These are phyloP conservation scores for Metarhizium sp. DNA, from an alignment of 2,329 filamentous ascomycete genomes.

Conservation along the genomic window DNA sequence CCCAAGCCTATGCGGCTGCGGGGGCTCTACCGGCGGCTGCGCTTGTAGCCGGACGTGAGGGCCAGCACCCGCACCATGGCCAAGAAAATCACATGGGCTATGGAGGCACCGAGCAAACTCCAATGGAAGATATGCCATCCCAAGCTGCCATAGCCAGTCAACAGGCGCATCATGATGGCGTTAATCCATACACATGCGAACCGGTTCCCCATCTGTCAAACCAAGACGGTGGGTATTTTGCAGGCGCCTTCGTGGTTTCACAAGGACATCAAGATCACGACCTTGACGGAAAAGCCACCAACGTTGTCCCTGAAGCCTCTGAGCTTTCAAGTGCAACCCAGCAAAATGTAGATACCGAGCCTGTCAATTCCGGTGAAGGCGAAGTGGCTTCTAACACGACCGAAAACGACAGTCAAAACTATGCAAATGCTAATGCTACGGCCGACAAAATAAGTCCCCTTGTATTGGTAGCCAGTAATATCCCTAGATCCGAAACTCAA, in stretches of 20 bases:
- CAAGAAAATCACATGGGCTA: conserved; percentile 26
- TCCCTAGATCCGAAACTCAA: conserved; percentile 14
- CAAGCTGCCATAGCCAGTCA: conserved; percentile 40
- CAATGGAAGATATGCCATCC: conserved; percentile 39
- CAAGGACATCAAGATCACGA: conserved; percentile 9
- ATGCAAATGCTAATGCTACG: conserved; percentile 6
- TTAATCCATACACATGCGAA: conserved; percentile 48
- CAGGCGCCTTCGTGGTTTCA: conserved; percentile 10
- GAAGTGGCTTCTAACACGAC: background rate
- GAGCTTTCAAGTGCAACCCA: background rate
- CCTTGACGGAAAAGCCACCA: background rate
- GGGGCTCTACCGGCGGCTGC: conserved; percentile 36
- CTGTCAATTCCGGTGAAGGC: background rate
- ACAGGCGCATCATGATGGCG: conserved; percentile 42
- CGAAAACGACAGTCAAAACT: conserved; percentile 7
- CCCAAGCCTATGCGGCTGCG: conserved; percentile 50
- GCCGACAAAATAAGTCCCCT: conserved; percentile 9
- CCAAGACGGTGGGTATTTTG: conserved; percentile 9
- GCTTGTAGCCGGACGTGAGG: conserved; percentile 20
- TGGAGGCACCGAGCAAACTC: conserved; percentile 34
- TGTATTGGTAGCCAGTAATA: conserved; percentile 7
- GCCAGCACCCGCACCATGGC: background rate
- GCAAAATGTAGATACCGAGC: background rate
- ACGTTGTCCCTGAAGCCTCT: background rate
- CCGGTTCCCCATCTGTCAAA: conserved; percentile 19